Percentiles rank a stretch among this genome's conserved stretches.
phyloP scores from a whole-genome alignment of 305 asterid species.

The Fraxinus baroniana region DNA sequence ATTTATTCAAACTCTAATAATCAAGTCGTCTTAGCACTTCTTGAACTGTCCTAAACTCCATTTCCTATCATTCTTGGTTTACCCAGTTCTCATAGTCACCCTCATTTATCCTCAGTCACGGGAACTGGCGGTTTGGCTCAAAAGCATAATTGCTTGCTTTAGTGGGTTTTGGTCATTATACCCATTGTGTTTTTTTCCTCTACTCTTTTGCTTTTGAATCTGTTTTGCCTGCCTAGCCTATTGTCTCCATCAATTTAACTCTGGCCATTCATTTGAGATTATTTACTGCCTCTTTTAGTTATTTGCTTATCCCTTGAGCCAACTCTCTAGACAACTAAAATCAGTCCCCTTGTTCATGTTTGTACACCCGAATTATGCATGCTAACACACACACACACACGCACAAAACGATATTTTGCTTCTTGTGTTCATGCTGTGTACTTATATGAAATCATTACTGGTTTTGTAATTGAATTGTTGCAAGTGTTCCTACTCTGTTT shows the following conservation, averaged over 20 bases:
- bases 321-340: not conserved
- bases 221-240: not conserved
- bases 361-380: not conserved
- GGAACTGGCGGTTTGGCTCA: not conserved
- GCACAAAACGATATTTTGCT: not conserved
- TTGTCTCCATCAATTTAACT: not conserved
- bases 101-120: not conserved
- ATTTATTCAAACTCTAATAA: not conserved
- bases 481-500: slow-evolving; percentile 2
- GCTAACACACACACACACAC: not conserved
- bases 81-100: not conserved
- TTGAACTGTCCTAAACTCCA: not conserved
- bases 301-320: not conserved
- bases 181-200: not conserved
- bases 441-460: not conserved
- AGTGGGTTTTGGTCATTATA: not conserved
- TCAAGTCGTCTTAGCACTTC: not conserved
- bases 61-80: not conserved
- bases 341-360: not conserved
- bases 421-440: not conserved
- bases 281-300: not conserved
- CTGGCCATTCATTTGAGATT: not conserved
- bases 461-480: not conserved
- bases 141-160: not conserved
- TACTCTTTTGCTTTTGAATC: not conserved